A percentile compares a stretch with the other conserved stretches of the same genome.
phyloP scores from a whole-genome alignment of 345 rosid genomes.

The Brassica carinata region DNA sequence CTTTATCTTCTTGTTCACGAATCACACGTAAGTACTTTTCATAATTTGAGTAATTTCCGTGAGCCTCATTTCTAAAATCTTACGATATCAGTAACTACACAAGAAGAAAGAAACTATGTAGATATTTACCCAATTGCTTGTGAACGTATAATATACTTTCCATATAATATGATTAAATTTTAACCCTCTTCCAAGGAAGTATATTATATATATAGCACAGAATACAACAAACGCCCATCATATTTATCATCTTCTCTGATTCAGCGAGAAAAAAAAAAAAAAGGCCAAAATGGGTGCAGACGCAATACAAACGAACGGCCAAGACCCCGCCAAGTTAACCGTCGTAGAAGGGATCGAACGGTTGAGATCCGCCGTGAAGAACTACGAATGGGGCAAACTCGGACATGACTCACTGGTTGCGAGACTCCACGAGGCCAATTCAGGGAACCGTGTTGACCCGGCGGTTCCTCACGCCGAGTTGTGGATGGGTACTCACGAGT shows the following conservation, averaged over 20 bases:
- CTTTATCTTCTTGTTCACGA: conserved; percentile 7
- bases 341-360: conserved; percentile 40
- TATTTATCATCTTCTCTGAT: conserved; percentile 26
- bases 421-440: conserved; percentile 62
- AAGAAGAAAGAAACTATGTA: conserved; percentile 17
- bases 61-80: conserved; percentile 1
- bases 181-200: conserved; percentile 23
- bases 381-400: conserved; percentile 78
- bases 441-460: conserved; percentile 42
- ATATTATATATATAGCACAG: conserved; percentile 5
- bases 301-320: conserved; percentile 37
- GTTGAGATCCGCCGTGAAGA: conserved; percentile 71
- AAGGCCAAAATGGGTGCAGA: conserved; percentile 36
- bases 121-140: neutral
- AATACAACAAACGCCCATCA: conserved; percentile 25
- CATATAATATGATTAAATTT: conserved; percentile 14
- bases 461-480: conserved; percentile 65
- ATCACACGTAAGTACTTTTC: conserved; percentile 14
- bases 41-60: neutral
- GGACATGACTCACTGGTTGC: conserved; percentile 72
- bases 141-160: neutral
- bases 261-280: neutral
- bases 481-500: conserved; percentile 79
- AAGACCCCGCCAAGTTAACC: conserved; percentile 25
- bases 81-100: conserved; percentile 4